Conservation (phyloP, 2,329 filamentous ascomycete genomes). For the Trichocomaceae sp. region DNA sequence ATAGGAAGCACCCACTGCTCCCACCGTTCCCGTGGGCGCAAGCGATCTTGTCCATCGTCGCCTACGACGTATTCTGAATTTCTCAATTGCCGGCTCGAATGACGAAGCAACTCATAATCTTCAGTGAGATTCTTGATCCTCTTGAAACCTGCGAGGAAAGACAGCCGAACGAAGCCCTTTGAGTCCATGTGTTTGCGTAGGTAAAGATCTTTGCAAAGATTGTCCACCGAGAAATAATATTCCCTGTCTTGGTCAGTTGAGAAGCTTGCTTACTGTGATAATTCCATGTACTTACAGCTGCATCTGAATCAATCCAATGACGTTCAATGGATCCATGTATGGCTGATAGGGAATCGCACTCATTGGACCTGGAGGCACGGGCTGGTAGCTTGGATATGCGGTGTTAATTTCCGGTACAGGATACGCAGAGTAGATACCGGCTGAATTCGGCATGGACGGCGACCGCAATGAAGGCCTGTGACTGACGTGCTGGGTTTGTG, state of each 20-base stretch:
- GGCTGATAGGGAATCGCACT: conserved; percentile 53
- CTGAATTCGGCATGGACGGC: conserved; percentile 54
- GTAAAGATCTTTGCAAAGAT: conserved; percentile 87
- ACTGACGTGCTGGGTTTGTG: conserved; percentile 36
- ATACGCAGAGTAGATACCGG: conserved; percentile 44
- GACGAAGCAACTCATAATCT: conserved; percentile 66
- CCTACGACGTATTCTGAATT: conserved; percentile 68
- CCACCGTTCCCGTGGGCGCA: conserved; percentile 72
- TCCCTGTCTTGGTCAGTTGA: conserved; percentile 54
- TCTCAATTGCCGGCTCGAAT: conserved; percentile 65
- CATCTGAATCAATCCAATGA: conserved; percentile 53
- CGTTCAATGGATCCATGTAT: conserved; percentile 52
- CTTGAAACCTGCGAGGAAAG: conserved; percentile 77
- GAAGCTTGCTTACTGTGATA: not conserved
- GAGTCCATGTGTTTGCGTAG: conserved; percentile 89
- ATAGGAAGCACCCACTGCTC: conserved; percentile 68
- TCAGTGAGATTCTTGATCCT: conserved; percentile 68
- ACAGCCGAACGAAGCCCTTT: conserved; percentile 80
- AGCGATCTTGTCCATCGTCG: conserved; percentile 68
- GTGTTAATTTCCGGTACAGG: conserved; percentile 42
- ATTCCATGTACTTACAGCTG: conserved; percentile 46
- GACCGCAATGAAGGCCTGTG: conserved; percentile 52
- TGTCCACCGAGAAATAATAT: conserved; percentile 96
- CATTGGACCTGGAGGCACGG: conserved; percentile 49
- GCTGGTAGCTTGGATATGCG: conserved; percentile 51